Base-by-base conservation (phyloP, 176 grass and related monocot species). In the Rhynchospora pubera region DNA sequence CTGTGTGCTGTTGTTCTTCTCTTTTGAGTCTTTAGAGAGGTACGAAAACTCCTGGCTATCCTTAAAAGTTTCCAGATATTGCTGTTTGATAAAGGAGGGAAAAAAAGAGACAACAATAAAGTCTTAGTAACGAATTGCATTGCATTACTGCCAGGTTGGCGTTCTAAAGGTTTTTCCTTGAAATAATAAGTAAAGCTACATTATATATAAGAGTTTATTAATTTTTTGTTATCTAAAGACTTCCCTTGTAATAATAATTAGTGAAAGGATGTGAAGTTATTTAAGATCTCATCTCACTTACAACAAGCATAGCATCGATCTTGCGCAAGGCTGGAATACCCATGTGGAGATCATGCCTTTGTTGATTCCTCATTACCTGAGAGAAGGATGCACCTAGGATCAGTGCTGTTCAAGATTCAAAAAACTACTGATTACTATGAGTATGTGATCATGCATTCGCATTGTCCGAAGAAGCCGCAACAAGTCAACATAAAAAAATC, bases 61-160 rank as follows among this genome's bases (percentile, higher is more conserved):
- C 83, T 93, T 99, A 87, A 91, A 99, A 75, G 64, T 86, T 59
- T 99, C 96, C 11, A 99, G 91, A 86, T 95, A 95, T 71, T 91
- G 92, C 96, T 99, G 90, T 55, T 24, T 62, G 34, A 48, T 10
- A 15, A 22, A n/a, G n/a, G 11, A 65, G 42, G 24, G 48, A 39
- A 56, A 57, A 48, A 69, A 50, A 70, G 78, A 74, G 16, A 26
- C 9, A 65, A 67, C 15, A 64, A 28, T 28, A 21, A 69, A 72
- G 19, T 83, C 42, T 43, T 44, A 28, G 19, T 47, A 47, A 9
- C 22, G 1, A 9, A 5, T 51, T 9, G 48, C 10, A 7, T 51
- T 51, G 48, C 10, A 7, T 51, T 51, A 5, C 10, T 51, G 48
- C 6, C 10, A 11, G 48, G 48, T 11, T 51, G 48, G 10, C 10